Evolutionary conservation across 306 rosid species (phyloP), one percentile per base, ranked within the genome.

Genomic region (Hylodesmum podocarpum): DNA sequence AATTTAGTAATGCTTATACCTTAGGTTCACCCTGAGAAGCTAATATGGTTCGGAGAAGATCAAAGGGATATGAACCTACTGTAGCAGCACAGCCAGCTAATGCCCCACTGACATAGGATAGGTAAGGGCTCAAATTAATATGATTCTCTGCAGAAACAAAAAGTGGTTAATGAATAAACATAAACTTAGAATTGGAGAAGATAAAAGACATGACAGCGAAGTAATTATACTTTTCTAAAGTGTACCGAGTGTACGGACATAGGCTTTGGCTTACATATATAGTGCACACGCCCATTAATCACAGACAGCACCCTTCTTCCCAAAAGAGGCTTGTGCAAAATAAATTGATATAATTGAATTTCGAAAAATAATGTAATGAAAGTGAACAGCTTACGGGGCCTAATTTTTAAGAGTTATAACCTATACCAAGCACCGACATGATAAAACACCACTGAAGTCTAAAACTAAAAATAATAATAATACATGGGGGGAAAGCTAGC

Each of bases 11-110:
- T 73, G 70, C 2, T 3, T 25, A 79, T 85, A 94, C 98, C 96
- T 95, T 95, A 19, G 97, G 98, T 82, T 95, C 98, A 24, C 98
- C 98, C 49, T 95, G 98, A 67, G 98, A 95, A 80, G 98, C 97
- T 86, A 95, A 78, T 88, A 95, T 86, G 55, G 98, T 95, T 50
- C 97, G 88, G 41, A 95, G 78, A 80, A 95, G 97, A 90, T 95
- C 98, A 84, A 95, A 92, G 16, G 97, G 98, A 75, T 95, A 95
- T 27, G 98, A 92, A 58, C 97, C 98, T 10, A 95, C 76, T 19
- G 97, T 95, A 78, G 98, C 98, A 10, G 97, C 96, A 84, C 95
- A 89, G 14, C 98, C 98, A 21, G 97, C 98, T 78, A 92, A 37
- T 24, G 96, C 95, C 22, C 98, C 98, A 34, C 98, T 92, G 70